A percentile compares a stretch with the other conserved stretches of the same genome.
phyloP scores from a whole-genome alignment of 2,329 filamentous ascomycete genomes.

The Paecilomyces variotii region DNA sequence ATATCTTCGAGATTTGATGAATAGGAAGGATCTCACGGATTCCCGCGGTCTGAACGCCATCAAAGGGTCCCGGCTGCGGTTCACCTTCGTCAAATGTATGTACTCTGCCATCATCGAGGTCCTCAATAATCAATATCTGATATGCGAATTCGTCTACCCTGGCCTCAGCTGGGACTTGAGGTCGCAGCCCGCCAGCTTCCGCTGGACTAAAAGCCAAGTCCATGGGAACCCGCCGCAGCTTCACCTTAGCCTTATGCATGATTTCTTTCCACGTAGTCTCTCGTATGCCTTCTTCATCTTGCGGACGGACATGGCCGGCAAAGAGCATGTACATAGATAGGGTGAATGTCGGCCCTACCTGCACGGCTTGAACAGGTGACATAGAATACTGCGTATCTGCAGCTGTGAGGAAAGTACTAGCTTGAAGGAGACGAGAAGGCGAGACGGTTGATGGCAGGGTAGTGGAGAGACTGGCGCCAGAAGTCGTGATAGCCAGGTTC shows the following conservation, averaged over 20 bases:
- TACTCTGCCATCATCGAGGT: slow-evolving; percentile 63
- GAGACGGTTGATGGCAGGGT: slow-evolving; percentile 75
- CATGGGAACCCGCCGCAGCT: slow-evolving; percentile 64
- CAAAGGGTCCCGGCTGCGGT: slow-evolving; percentile 49
- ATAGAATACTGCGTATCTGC: slow-evolving; percentile 76
- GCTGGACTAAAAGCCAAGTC: slow-evolving; percentile 34
- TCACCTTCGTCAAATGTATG: slow-evolving; percentile 58
- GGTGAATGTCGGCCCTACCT: slow-evolving; percentile 80
- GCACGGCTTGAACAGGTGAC: slow-evolving; percentile 55
- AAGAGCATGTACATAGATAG: slow-evolving; percentile 95
- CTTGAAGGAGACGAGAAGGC: slow-evolving; percentile 81
- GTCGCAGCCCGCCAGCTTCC: slow-evolving; percentile 6
- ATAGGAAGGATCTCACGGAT: slow-evolving; percentile 61
- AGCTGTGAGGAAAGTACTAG: slow-evolving; percentile 80
- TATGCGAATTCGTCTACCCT: slow-evolving; percentile 64
- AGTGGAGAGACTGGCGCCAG: slow-evolving; percentile 77
- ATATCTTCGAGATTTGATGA: slow-evolving; percentile 77
- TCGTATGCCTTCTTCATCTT: slow-evolving; percentile 51
- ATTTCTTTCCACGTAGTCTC: slow-evolving; percentile 89
- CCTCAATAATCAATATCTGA: slow-evolving; percentile 73
- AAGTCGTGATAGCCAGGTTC: slow-evolving; percentile 88
- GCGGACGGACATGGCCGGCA: slow-evolving; percentile 59
- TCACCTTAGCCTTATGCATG: slow-evolving; percentile 82
- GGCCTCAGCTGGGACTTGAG: slow-evolving; percentile 31
- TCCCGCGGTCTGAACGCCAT: slow-evolving; percentile 54